Conservation (phyloP, 306 rosid genomes). For the Arachis stenosperma region DNA sequence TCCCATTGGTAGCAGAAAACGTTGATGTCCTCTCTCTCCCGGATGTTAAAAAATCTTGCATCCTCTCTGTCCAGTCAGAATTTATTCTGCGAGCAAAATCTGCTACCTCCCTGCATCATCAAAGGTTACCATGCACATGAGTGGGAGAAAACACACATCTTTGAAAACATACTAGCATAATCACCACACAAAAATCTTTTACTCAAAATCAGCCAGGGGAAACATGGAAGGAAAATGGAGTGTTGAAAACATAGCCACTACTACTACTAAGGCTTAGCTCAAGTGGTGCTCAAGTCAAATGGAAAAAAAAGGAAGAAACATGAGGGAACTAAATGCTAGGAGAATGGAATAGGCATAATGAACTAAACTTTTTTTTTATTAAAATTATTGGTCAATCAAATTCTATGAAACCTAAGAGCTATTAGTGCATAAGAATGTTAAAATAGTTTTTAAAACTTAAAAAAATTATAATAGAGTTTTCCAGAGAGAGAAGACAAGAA, state of each 20-base stretch:
- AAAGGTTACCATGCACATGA: constrained; percentile 27
- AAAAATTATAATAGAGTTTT: no score
- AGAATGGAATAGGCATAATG: no score
- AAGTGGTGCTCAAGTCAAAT: constrained; percentile 10
- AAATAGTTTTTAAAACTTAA: no score
- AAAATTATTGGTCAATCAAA: no score
- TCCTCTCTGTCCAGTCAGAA: constrained; percentile 94
- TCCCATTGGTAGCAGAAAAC: constrained; percentile 55
- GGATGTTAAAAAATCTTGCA: constrained; percentile 78
- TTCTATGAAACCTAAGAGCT: no score
- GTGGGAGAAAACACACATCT: not conserved
- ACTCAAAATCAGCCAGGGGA: constrained; percentile 10
- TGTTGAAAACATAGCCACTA: constrained; percentile 7
- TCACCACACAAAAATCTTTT: constrained; percentile 22
- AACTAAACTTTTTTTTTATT: no score
- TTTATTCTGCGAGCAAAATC: constrained; percentile 94
- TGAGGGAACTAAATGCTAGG: no score
- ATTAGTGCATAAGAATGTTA: no score
- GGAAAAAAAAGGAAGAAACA: not conserved
- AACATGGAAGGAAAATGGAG: constrained; percentile 26
- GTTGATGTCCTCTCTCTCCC: constrained; percentile 69
- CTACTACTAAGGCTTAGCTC: constrained; percentile 24
- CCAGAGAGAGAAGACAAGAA: no score
- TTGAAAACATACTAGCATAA: constrained; percentile 6
- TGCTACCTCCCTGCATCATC: constrained; percentile 82